Percentiles rank a stretch among this genome's conserved stretches.
These are phyloP conservation scores for Saccharomyces pastorianus DNA, from an alignment of 1,139 yeast species.

Conservation along the genomic window DNA sequence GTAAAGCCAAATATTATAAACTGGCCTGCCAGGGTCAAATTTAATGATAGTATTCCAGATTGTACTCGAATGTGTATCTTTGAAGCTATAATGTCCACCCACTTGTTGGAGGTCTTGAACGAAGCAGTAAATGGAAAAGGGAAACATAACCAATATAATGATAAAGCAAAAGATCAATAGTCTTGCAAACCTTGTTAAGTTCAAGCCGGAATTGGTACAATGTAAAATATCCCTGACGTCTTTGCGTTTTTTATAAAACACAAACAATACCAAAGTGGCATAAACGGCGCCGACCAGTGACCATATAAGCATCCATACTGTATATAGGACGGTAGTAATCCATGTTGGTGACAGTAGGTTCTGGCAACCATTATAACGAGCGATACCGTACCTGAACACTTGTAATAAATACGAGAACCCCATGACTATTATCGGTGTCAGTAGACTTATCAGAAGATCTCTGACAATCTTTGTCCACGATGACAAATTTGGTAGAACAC, in stretches of 20 bases:
- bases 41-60: conserved; percentile 41
- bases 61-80: conserved; percentile 35
- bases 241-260: conserved; percentile 49
- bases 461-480: conserved; percentile 40
- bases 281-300: conserved; percentile 48
- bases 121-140: conserved; percentile 50
- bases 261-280: conserved; percentile 46
- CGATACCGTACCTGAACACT: conserved; percentile 48
- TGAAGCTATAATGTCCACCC: conserved; percentile 35
- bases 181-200: conserved; percentile 55
- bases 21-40: conserved; percentile 31
- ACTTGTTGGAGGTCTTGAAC: conserved; percentile 34
- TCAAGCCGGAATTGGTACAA: conserved; percentile 73
- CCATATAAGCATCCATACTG: conserved; percentile 68
- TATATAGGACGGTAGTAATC: conserved; percentile 44
- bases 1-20: conserved; percentile 42
- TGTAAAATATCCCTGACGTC: conserved; percentile 66
- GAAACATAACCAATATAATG: conserved; percentile 56
- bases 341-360: conserved; percentile 39
- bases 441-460: conserved; percentile 53
- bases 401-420: conserved; percentile 51
- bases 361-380: conserved; percentile 60
- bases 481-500: conserved; percentile 37
- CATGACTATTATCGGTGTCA: conserved; percentile 58
- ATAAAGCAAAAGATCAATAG: conserved; percentile 57